Evolutionary conservation across 768 basidiomycete genomes (phyloP), one percentile per base, ranked within the genome.

Genomic region (Leccinum uliginosum): DNA sequence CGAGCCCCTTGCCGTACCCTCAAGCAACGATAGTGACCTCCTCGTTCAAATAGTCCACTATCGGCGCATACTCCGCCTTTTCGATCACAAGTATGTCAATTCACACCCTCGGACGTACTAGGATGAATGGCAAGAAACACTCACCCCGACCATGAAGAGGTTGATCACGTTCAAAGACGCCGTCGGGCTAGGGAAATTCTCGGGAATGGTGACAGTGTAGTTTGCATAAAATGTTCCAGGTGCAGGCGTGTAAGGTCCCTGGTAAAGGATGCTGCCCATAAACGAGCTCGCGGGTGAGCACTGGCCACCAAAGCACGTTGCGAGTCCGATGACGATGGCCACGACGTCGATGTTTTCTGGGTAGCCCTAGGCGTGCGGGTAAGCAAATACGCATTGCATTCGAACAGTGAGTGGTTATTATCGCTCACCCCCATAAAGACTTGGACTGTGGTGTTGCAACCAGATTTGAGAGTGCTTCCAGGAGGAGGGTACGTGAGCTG

Each of bases 121-220:
- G n/a, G 19, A 40, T 8, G 32, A 3, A 40, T 6, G 23, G 3
- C 10, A 6, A 45, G 19, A 44, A 51, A 3, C 14, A 70, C 76
- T 65, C 60, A 80, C 77, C 56, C 77, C 78, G 19, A 76, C 67
- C 57, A 80, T 62, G 27, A 72, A 63, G 0, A 75, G 58, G 61
- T 76, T 73, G 49, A 71, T 69, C 6, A 74, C 72, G 12, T 69
- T 71, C 47, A 80, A 58, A 50, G 73, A 72, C 11, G 73, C 74
- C 0, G n/a, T 9, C 3, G 74, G 75, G 44, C 66, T 47, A 1
- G 60, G 9, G n/a, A 72, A 60, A 3, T 4, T 19, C 23, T 60
- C 3, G 2, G 80, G 70, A 10, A 73, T 49, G 3, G 55, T 58
- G 10, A 75, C 65, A 1, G 73, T 68, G 46, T 71, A 75, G 58